Evolutionary conservation across 306 rosid genomes (phyloP).

Genomic region (Trifolium pratense): DNA sequence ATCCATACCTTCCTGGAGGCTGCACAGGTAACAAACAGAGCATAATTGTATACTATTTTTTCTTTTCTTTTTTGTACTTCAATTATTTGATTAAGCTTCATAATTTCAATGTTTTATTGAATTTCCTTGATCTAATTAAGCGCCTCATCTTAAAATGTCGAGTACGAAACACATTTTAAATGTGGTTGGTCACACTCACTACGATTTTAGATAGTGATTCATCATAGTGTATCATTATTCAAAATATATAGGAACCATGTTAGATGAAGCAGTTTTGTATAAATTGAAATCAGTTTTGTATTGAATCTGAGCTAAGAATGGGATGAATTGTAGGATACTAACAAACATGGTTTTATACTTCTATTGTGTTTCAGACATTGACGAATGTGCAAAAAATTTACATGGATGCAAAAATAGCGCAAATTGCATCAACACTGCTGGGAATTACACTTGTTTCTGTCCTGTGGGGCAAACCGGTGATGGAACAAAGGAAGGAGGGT

Average conservation of each 20-base stretch:
- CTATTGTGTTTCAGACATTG: constrained; percentile 17
- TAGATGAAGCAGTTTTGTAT: neutral
- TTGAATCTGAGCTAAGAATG: too few species aligned
- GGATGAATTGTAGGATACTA: too few species aligned
- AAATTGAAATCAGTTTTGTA: too few species aligned
- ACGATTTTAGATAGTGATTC: neutral
- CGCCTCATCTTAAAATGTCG: too few species aligned
- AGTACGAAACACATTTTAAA: too few species aligned
- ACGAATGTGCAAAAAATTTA: neutral
- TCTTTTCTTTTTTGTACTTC: too few species aligned
- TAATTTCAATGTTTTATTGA: too few species aligned
- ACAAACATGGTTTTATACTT: neutral
- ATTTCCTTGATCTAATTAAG: too few species aligned
- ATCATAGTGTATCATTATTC: too few species aligned
- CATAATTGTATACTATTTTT: neutral
- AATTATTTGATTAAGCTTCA: too few species aligned
- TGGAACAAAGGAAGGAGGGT: neutral
- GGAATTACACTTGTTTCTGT: constrained; percentile 11
- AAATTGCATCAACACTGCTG: constrained; percentile 2
- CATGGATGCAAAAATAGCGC: neutral
- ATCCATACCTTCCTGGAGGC: constrained; percentile 10
- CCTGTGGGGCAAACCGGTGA: neutral
- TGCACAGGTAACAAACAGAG: neutral
- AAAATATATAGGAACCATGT: neutral
- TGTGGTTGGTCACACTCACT: too few species aligned